These are phyloP conservation scores for Plectranthus barbatus DNA, from an alignment of 257 asterid species.

Conservation along the genomic window DNA sequence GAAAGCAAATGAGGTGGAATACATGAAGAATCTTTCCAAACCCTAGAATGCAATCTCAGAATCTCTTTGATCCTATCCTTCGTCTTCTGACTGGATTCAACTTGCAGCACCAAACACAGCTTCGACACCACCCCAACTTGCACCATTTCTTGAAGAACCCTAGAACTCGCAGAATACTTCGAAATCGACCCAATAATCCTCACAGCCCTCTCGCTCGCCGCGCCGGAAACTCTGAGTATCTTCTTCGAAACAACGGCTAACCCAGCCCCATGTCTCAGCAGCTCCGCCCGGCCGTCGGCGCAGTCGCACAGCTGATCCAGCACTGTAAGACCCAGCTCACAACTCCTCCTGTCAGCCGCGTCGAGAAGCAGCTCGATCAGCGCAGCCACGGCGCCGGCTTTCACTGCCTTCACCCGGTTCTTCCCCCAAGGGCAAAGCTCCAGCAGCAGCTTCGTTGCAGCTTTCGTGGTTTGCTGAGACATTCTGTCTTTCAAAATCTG, in stretches of 20 bases:
- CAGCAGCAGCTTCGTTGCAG: slow-evolving; percentile 23
- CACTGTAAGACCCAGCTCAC: slow-evolving; percentile 26
- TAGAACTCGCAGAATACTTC: slow-evolving; percentile 32
- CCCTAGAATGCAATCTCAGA: slow-evolving; percentile 54
- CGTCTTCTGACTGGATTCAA: slow-evolving; percentile 32
- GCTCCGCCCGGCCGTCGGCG: slow-evolving; percentile 75
- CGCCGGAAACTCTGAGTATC: slow-evolving; percentile 62
- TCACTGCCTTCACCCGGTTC: too few relatives aligned
- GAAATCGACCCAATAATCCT: slow-evolving; percentile 42
- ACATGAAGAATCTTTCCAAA: slow-evolving; percentile 45
- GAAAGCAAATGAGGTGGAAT: too few relatives aligned
- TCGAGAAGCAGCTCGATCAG: too few relatives aligned
- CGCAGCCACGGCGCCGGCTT: too few relatives aligned
- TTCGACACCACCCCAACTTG: slow-evolving; percentile 69
- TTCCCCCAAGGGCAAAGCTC: slow-evolving; percentile 57
- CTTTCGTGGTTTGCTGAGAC: neutral
- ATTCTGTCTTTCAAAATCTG: neutral
- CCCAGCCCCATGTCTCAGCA: slow-evolving; percentile 62
- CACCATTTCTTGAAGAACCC: slow-evolving; percentile 61
- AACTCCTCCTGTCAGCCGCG: too few relatives aligned
- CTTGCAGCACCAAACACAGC: slow-evolving; percentile 64
- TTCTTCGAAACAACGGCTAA: slow-evolving; percentile 67
- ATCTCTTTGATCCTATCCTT: slow-evolving; percentile 51
- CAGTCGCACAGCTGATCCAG: slow-evolving; percentile 65
- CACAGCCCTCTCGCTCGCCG: slow-evolving; percentile 52